These are phyloP conservation scores for Pseudocercospora ulei DNA, from an alignment of 2,329 filamentous ascomycete species.

Conservation along the genomic window DNA sequence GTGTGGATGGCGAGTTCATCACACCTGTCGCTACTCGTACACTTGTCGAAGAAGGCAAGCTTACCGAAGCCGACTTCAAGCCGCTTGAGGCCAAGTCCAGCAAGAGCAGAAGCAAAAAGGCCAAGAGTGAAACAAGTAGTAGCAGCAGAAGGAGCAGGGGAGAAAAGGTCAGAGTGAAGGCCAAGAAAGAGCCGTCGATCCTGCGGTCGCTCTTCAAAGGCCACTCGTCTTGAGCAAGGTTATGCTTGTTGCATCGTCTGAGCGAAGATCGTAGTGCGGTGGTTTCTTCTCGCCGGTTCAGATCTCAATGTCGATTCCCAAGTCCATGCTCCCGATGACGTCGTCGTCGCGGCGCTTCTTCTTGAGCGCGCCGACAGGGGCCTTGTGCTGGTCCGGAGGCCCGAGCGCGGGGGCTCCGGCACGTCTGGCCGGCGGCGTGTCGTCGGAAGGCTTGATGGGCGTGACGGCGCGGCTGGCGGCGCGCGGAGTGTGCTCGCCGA, in stretches of 20 bases:
- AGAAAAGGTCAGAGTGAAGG: conserved; percentile 22
- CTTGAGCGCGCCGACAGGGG: conserved; percentile 37
- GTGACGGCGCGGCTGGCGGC: conserved; percentile 43
- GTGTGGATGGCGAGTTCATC: conserved; percentile 57
- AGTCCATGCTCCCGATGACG: conserved; percentile 76
- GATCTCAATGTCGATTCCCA: conserved; percentile 87
- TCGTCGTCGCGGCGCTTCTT: conserved; percentile 79
- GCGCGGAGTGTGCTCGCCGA: conserved; percentile 38
- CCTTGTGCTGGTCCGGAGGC: conserved; percentile 39
- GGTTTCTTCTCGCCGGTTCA: too few species aligned
- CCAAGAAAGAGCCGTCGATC: conserved; percentile 39
- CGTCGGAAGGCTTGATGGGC: conserved; percentile 39
- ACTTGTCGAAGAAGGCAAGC: conserved; percentile 39
- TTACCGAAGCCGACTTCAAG: conserved; percentile 42
- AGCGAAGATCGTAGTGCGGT: too few species aligned
- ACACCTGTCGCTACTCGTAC: conserved; percentile 47
- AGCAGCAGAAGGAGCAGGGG: conserved; percentile 19
- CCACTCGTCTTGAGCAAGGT: conserved; percentile 10
- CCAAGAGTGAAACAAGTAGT: conserved; percentile 21
- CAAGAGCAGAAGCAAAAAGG: conserved; percentile 33
- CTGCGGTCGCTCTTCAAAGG: conserved; percentile 38
- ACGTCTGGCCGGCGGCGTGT: conserved; percentile 32
- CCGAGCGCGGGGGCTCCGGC: conserved; percentile 39
- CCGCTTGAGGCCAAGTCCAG: conserved; percentile 28
- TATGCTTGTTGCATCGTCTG: conserved; percentile 9